These are phyloP conservation scores for Globisporangium ultimum DNA, from an alignment of 352 stramenopile species.

Conservation along the genomic window DNA sequence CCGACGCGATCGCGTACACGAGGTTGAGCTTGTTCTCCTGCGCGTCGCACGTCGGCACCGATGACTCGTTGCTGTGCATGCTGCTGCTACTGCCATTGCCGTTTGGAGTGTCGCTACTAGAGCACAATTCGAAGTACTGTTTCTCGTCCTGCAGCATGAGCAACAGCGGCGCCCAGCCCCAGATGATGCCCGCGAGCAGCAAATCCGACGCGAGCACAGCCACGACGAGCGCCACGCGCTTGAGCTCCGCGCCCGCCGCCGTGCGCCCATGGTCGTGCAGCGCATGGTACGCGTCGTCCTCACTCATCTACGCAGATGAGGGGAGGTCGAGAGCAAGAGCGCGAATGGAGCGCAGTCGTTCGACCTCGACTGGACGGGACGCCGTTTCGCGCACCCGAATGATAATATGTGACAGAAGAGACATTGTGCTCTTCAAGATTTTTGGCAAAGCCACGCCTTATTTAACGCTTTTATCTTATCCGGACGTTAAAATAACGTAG, in stretches of 20 bases:
- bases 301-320: too few species aligned
- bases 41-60: conserved; percentile 34
- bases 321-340: too few species aligned
- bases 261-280: not conserved
- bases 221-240: conserved; percentile 60
- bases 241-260: conserved; percentile 24
- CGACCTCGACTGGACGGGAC: too few species aligned
- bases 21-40: conserved; percentile 88
- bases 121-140: conserved; percentile 77
- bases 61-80: conserved; percentile 8
- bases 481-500: too few species aligned
- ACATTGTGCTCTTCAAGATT: too few species aligned
- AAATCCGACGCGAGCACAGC: conserved; percentile 69
- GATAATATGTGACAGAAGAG: too few species aligned
- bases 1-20: conserved; percentile 79
- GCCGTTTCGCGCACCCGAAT: too few species aligned
- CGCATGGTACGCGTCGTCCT: conserved; percentile 5
- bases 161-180: conserved; percentile 83
- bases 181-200: conserved; percentile 80
- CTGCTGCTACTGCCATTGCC: conserved; percentile 18
- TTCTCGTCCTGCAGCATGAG: conserved; percentile 80
- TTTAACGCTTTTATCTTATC: too few species aligned
- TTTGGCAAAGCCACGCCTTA: too few species aligned
- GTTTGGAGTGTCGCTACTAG: not conserved
- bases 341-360: too few species aligned